Evolutionary conservation across 208 protist genomes (phyloP).

Genomic region (Trypanosoma mega): DNA sequence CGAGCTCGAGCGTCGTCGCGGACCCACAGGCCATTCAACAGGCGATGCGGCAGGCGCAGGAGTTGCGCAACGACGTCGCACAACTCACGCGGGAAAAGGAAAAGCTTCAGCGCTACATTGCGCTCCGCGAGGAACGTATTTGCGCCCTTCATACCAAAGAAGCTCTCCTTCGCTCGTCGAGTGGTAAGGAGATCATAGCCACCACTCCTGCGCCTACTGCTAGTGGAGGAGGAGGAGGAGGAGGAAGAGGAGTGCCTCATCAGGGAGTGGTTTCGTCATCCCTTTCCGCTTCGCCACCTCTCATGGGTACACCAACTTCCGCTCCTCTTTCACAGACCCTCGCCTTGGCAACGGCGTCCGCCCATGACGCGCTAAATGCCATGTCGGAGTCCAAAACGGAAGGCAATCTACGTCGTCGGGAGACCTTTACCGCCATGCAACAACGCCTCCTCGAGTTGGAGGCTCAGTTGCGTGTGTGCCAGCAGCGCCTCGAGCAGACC

Average conservation of each 20-base stretch:
- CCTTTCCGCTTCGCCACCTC: no score
- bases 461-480: constrained; percentile 13
- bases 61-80: constrained; percentile 74
- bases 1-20: constrained; percentile 57
- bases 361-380: constrained; percentile 3
- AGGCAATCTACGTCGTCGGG: not conserved
- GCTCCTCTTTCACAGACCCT: constrained; percentile 3
- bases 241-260: not conserved
- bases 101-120: constrained; percentile 63
- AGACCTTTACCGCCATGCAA: constrained; percentile 12
- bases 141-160: constrained; percentile 49
- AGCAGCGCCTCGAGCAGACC: constrained; percentile 14
- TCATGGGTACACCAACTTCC: no score
- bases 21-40: constrained; percentile 65
- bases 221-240: not conserved
- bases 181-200: not conserved
- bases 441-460: not conserved
- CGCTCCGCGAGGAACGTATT: constrained; percentile 59
- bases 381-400: constrained; percentile 8
- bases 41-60: constrained; percentile 50
- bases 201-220: not conserved
- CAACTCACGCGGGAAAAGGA: constrained; percentile 75
- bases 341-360: not conserved
- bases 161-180: constrained; percentile 17
- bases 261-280: no score